Base-by-base conservation (phyloP, 192 early-diverging fungal species). In the Chytriomyces sp. region DNA sequence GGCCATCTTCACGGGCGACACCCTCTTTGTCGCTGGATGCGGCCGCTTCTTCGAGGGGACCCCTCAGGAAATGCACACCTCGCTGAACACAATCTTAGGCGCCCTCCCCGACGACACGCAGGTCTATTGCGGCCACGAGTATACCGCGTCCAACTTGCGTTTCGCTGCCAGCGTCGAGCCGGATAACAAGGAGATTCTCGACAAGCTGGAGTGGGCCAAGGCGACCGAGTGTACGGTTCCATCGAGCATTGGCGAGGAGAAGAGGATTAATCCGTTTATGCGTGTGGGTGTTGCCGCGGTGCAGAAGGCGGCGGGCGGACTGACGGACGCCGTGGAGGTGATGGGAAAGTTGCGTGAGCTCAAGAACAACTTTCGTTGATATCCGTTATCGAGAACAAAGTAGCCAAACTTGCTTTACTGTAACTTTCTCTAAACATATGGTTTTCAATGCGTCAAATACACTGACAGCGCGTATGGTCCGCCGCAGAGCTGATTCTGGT, bases 11-110 rank as follows among this genome's bases (percentile, higher is more conserved):
- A 96, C 94, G 7, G 96, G 96, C 25, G 92, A 94, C 59, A 93
- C 91, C 7, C 77, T 93, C 54, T 94, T 93, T 73, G 79, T 94
- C 34, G 91, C 81, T 61, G 86, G 75, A 63, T 97, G 95, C 75
- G 96, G 96, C 4, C 75, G 89, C 25, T 95, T 98, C 74, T 98
- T 98, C 79, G 96, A 98, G 75, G 96, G 95, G 12, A 91, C 90
- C 0, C 82, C 92, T 0, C 73, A 81, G 34, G 89, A 95, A 52
- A 97, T 98, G 96, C 78, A 93, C 79, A 78, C 87, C 36, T 91
- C 90, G 8, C 83, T 98, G 30, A 82, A 84, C 58, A 81, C 82
- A 0, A 86, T 82, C 31, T 78, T 98, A 17, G 92, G 82, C 0
- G 57, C 61, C 0, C 81, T 99, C 19, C 94, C 93, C 0, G 69